A percentile compares a stretch with the other conserved stretches of the same genome.
Conservation (phyloP, 192 early-diverging fungal genomes). For the Neocallimastix lanati region DNA sequence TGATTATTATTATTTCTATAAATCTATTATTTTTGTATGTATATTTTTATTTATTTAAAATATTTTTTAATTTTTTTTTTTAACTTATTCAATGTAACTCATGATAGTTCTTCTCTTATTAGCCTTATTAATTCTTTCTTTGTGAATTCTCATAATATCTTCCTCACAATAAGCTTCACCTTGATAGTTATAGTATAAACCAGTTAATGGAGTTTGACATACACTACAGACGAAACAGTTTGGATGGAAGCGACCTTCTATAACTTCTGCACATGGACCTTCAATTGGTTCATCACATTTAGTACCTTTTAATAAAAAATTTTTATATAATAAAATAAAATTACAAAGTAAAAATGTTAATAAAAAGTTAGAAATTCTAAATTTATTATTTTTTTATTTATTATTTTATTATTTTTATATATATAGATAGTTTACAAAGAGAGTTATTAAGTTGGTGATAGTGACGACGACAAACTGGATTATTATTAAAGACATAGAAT, state of each 20-base stretch:
- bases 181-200: constrained; percentile 52
- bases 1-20: too few species aligned
- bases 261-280: constrained; percentile 70
- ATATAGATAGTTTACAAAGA: constrained; percentile 53
- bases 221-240: constrained; percentile 58
- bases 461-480: constrained; percentile 67
- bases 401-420: constrained; percentile 14
- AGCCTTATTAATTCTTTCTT: constrained; percentile 20
- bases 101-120: constrained; percentile 44
- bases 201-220: constrained; percentile 34
- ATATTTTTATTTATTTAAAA: too few species aligned
- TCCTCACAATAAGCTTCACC: constrained; percentile 50
- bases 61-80: too few species aligned
- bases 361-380: too few species aligned
- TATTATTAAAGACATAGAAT: constrained; percentile 76
- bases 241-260: constrained; percentile 69
- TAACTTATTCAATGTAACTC: not conserved
- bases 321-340: too few species aligned
- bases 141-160: constrained; percentile 46
- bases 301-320: not conserved
- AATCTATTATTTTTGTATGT: too few species aligned
- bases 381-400: too few species aligned
- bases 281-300: not conserved
- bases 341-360: too few species aligned
- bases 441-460: constrained; percentile 75